These are phyloP conservation scores for Hypomontagnella monticulosa DNA, from an alignment of 495 filamentous ascomycete species.

Conservation along the genomic window DNA sequence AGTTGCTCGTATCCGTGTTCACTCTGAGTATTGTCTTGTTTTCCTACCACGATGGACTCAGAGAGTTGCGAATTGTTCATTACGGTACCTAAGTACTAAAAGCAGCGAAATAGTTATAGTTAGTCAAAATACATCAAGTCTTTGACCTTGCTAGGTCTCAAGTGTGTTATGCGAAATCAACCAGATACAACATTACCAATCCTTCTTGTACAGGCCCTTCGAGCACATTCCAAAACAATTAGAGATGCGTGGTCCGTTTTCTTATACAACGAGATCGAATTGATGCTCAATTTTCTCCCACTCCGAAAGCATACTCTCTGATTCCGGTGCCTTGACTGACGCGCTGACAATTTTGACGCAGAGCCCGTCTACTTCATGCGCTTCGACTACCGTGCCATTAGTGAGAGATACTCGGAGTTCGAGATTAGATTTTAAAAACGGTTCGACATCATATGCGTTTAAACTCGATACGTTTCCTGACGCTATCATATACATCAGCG, in stretches of 20 bases:
- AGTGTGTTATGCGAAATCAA: conserved; percentile 38
- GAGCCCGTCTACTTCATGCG: conserved; percentile 44
- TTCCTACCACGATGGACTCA: background rate
- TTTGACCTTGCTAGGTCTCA: conserved; percentile 20
- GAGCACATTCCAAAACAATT: conserved; percentile 21
- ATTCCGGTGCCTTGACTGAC: conserved; percentile 49
- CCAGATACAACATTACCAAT: conserved; percentile 35
- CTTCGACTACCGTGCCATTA: conserved; percentile 41
- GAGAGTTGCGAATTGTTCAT: conserved; percentile 3
- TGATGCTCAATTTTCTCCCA: conserved; percentile 51
- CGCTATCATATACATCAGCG: conserved; percentile 55
- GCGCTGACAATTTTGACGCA: conserved; percentile 54
- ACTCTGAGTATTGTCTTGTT: too few relatives aligned
- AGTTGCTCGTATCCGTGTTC: too few relatives aligned
- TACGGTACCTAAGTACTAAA: conserved; percentile 24
- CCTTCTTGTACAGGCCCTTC: conserved; percentile 8
- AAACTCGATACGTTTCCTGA: conserved; percentile 54
- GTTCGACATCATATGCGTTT: conserved; percentile 50
- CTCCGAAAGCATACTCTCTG: conserved; percentile 52
- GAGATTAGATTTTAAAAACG: conserved; percentile 58
- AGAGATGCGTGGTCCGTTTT: background rate
- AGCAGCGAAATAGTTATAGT: conserved; percentile 14
- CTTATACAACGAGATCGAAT: conserved; percentile 43
- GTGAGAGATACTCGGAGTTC: conserved; percentile 49
- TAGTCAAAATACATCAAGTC: conserved; percentile 26